These are phyloP conservation scores for Cardamine occulta DNA, from an alignment of 345 rosid species.

Conservation along the genomic window DNA sequence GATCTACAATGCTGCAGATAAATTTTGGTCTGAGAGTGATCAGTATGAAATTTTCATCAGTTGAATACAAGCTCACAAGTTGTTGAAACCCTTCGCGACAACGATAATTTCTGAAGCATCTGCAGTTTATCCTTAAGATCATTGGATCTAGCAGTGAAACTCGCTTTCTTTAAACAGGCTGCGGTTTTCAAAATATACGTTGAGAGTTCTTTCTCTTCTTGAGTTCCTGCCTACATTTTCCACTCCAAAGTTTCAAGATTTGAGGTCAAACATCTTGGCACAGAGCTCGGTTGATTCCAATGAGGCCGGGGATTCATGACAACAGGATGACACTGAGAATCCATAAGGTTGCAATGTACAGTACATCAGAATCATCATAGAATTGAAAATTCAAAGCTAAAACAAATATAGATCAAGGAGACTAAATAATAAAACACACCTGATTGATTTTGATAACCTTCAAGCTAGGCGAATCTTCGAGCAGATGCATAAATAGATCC, in stretches of 20 bases:
- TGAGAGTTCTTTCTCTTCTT: constrained; percentile 28
- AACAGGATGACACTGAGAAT: constrained; percentile 17
- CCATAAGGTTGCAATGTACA: neutral
- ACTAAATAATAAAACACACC: constrained; percentile 4
- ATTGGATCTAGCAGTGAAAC: neutral
- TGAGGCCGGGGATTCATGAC: neutral
- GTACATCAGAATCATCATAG: neutral
- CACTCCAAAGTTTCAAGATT: constrained; percentile 35
- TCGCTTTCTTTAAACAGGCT: constrained; percentile 15
- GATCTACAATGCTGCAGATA: neutral
- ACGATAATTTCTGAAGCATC: constrained; percentile 21
- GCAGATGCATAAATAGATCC: constrained; percentile 17
- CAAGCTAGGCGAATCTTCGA: constrained; percentile 30
- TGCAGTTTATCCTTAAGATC: neutral
- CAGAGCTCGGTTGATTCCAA: constrained; percentile 26
- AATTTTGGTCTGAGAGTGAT: constrained; percentile 11
- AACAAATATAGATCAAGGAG: neutral
- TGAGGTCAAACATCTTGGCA: constrained; percentile 17
- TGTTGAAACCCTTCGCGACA: constrained; percentile 30
- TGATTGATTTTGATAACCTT: constrained; percentile 27
- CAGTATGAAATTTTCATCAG: constrained; percentile 1
- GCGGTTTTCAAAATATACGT: constrained; percentile 28
- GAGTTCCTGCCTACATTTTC: constrained; percentile 9
- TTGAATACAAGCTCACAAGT: constrained; percentile 31
- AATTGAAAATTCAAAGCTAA: neutral